Evolutionary conservation across 1,284 basidiomycete species (phyloP), one percentile per base, ranked within the genome.

Genomic region (Taiwanofungus camphoratus): DNA sequence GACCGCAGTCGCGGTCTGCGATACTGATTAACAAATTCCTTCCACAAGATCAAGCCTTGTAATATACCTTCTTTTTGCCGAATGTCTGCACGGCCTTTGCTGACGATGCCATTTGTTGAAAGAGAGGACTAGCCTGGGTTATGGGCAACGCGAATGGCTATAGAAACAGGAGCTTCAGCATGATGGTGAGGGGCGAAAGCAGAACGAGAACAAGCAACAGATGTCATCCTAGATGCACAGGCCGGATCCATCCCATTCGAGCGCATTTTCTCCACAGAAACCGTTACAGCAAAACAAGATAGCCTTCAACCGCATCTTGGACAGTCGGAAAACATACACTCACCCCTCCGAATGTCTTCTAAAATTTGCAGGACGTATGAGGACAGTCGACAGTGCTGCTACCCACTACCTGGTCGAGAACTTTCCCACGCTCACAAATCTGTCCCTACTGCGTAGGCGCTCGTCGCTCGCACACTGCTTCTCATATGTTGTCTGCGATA

Each of bases 31-130:
- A 27, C 26, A 27, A 8, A 27, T 27, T 27, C 26, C 26, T 27
- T 27, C 7, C 26, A 27, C 8, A 8, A 13, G 8, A 27, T 7
- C 13, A 13, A 27, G 26, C 26, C 26, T 20, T 19, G 6, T 19
- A 42, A 66, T 79, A 54, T 63, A 79, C 89, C 86, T 95, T 95
- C 85, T 96, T 96, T 88, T 96, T 96, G 71, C 92, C 92, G 73
- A 96, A 96, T 53, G 90, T 93, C 69, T 96, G 93, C 58, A 96
- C 92, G 74, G 91, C 87, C 73, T 89, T 87, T 58, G 69, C 68
- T 67, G 82, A 71, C 57, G 84, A 79, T 62, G 81, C 76, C 85
- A 89, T 88, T 69, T 78, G 61, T 51, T 29, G 52, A 42, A 50
- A 26, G 42, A 53, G 46, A 35, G 43, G 51, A 52, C 48, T 58